Evolutionary conservation across 257 asterid genomes (phyloP), one percentile per base, ranked within the genome.

Genomic region (Plantago major): DNA sequence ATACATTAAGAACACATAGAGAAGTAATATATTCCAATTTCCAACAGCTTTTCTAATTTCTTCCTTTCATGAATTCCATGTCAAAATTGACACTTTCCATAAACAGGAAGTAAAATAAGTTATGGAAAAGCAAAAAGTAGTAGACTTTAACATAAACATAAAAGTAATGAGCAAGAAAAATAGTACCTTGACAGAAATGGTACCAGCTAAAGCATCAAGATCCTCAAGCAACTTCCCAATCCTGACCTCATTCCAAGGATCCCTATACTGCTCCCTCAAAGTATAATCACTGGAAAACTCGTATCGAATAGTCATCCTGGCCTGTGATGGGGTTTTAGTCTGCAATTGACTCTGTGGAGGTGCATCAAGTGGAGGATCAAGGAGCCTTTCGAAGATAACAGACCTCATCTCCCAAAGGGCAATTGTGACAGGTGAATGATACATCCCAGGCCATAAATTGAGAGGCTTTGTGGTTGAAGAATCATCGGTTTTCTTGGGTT

Each of bases 131-230:
- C 40, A 33, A 33, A 7, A 4, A 4, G 6, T 33, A 33, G 26
- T 22, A 22, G 26, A 22, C 26, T 22, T 22, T 22, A 22, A 22
- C 26, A 22, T 22, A 22, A 22, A 22, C 26, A 22, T 1, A 22
- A 22, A 22, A 22, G 26, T 22, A 22, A 22, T 22, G 26, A 22
- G 26, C 26, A 22, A 22, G 26, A 22, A 33, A 33, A 33, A 7
- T 19, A 46, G 62, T 66, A 88, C 99, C 95, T 81, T 89, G 62
- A 92, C 93, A 4, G 96, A 89, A 66, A 89, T 92, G 71, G 96
- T 84, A 52, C 96, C 99, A 56, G 97, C 97, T 55, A 92, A 82
- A 70, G 99, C 99, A 76, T 92, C 99, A 69, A 92, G 96, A 83
- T 92, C 99, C 71, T 92, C 97, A 45, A 92, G 99, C 82, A 92